Evolutionary conservation across 768 basidiomycete genomes (phyloP).

Genomic region (Sarcomyxa edulis): DNA sequence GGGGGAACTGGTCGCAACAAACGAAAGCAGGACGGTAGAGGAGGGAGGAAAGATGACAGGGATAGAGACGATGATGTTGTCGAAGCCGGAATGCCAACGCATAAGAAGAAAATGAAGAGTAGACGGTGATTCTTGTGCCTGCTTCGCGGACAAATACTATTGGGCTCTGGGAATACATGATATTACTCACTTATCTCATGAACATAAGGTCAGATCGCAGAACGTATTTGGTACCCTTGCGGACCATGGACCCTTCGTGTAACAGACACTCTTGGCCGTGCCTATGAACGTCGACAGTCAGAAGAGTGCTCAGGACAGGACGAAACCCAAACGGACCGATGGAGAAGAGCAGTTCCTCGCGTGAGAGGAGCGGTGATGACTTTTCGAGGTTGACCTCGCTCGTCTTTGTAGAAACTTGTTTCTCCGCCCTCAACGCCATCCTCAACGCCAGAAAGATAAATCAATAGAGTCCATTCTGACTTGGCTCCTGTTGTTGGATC

Average conservation of each 20-base stretch:
- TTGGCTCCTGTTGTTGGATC: slow-evolving; percentile 53
- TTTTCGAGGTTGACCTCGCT: slow-evolving; percentile 42
- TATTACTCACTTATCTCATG: slow-evolving; percentile 28
- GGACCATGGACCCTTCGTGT: slow-evolving; percentile 65
- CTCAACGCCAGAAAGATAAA: slow-evolving; percentile 67
- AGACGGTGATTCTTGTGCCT: slow-evolving; percentile 19
- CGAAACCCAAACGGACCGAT: slow-evolving; percentile 42
- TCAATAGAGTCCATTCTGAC: slow-evolving; percentile 74
- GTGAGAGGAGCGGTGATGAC: slow-evolving; percentile 48
- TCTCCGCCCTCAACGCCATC: slow-evolving; percentile 74
- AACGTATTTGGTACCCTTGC: slow-evolving; percentile 63
- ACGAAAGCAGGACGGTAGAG: slow-evolving; percentile 34
- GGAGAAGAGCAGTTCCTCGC: slow-evolving; percentile 61
- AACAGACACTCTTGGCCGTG: slow-evolving; percentile 71
- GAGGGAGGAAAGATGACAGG: slow-evolving; percentile 61
- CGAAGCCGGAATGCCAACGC: slow-evolving; percentile 81
- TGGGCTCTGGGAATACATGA: not conserved
- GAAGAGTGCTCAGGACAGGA: not conserved
- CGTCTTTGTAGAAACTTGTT: slow-evolving; percentile 68
- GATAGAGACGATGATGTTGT: slow-evolving; percentile 92
- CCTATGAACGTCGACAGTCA: slow-evolving; percentile 22
- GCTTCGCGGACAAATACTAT: no score
- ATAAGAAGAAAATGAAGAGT: slow-evolving; percentile 49
- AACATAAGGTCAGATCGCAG: slow-evolving; percentile 74
- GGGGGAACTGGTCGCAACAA: slow-evolving; percentile 30